These are phyloP conservation scores for Ganoderma resinaceum DNA, from an alignment of 1,284 basidiomycete genomes.

Conservation along the genomic window DNA sequence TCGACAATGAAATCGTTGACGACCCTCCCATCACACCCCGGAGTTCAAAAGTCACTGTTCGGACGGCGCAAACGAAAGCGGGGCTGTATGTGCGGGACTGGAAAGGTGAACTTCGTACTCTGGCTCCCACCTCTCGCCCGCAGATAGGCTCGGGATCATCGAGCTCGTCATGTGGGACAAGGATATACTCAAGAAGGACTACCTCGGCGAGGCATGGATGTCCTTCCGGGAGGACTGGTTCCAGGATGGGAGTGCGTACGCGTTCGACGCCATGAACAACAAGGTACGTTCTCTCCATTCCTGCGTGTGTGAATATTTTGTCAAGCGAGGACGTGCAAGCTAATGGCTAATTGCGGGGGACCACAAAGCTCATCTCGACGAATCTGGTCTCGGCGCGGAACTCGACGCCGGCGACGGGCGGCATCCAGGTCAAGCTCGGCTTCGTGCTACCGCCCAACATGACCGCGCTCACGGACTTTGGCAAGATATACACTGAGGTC, in stretches of 20 bases:
- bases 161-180: constrained; percentile 96
- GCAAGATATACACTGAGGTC: constrained; percentile 70
- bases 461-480: constrained; percentile 49
- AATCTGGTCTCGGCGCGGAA: constrained; percentile 70
- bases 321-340: neutral
- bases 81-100: no score
- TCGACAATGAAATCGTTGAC: no score
- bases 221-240: constrained; percentile 89
- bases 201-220: constrained; percentile 88
- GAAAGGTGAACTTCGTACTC: no score
- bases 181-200: constrained; percentile 89
- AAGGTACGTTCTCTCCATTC: constrained; percentile 53
- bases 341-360: neutral
- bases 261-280: constrained; percentile 65
- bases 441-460: constrained; percentile 59
- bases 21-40: no score
- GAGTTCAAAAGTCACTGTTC: no score
- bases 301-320: no score
- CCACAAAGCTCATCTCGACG: constrained; percentile 25
- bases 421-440: constrained; percentile 79
- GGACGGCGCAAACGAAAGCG: no score
- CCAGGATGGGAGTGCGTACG: constrained; percentile 53
- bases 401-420: constrained; percentile 65
- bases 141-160: constrained; percentile 76
- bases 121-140: constrained; percentile 76